Evolutionary conservation across 345 rosid genomes (phyloP).

Genomic region (Luvunga scandens): DNA sequence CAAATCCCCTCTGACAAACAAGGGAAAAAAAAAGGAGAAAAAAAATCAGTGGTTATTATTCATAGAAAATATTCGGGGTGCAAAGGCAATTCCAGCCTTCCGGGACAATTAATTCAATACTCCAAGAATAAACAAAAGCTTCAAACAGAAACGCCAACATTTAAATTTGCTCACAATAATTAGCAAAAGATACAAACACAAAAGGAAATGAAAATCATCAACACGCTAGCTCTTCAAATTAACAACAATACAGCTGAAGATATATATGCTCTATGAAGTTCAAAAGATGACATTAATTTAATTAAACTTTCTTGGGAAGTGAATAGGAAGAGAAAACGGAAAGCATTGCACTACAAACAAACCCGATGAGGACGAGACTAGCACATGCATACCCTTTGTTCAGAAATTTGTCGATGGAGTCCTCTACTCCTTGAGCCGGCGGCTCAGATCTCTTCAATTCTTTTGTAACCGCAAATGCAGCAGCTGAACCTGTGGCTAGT

Average conservation of each 20-base stretch:
- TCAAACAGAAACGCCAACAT: neutral
- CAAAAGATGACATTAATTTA: neutral
- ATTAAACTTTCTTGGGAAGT: constrained; percentile 27
- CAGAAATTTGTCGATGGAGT: constrained; percentile 34
- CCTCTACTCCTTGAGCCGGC: neutral
- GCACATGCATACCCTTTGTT: constrained; percentile 49
- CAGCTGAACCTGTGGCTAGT: constrained; percentile 53
- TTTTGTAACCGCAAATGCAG: constrained; percentile 49
- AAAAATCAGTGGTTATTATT: too few relatives aligned
- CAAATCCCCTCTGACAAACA: too few relatives aligned
- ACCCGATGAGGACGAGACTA: constrained; percentile 48
- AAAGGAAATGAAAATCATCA: too few relatives aligned
- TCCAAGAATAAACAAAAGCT: neutral
- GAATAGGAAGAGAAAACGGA: constrained; percentile 54
- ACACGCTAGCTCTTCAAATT: neutral
- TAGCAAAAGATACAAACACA: neutral
- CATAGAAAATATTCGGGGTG: too few relatives aligned
- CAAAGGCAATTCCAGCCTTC: too few relatives aligned
- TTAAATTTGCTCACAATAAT: neutral
- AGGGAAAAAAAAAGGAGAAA: too few relatives aligned
- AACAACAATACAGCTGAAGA: neutral
- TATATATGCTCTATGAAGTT: too few relatives aligned
- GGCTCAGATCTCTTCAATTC: constrained; percentile 35
- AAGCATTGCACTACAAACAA: constrained; percentile 42
- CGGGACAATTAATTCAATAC: neutral